Evolutionary conservation across 2,329 filamentous ascomycete genomes (phyloP), one percentile per base, ranked within the genome.

Genomic region (Xylariales sp.): DNA sequence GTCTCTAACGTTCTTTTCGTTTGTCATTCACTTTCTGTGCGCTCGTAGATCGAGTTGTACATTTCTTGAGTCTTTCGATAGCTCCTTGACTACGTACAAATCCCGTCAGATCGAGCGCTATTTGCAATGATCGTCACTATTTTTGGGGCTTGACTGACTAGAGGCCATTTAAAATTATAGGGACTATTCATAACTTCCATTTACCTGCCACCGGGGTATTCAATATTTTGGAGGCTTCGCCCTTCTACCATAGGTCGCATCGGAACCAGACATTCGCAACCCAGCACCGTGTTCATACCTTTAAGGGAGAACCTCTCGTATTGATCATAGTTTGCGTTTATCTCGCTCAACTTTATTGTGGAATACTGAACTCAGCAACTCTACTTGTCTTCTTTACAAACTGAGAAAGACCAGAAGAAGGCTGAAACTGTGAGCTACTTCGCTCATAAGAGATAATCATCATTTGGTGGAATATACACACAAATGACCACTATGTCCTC

Each of bases 401-500:
- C 46, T 16, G 3, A 58, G 41, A 7, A 34, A 36, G 12, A 32
- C 14, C 48, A 34, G 43, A 34, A 23, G 6, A 28, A 45, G n/a
- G 16, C 23, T 55, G 36, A 43, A 34, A 28, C 32, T 59, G 57
- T 53, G 52, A 56, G 46, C 49, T 8, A 57, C 18, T 39, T 61
- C 39, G 45, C 18, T 45, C 32, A 43, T 32, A 5, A 34, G 58
- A 23, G 16, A 50, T 50, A 10, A 66, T 36, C 16, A 46, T 45
- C 54, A 28, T n/a, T 52, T 41, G 9, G 10, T 60, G 28, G 5
- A 23, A 46, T 46, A 36, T 5, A 55, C 5, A 49, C 41, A 39
- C n/a, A 43, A 45, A 58, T 32, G 5, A 55, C 41, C 58, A 67
- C 54, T 41, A 71, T 67, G 69, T 58, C 54, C 34, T 57, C 67